Conservation (phyloP, 1,139 yeast genomes). For the Eremothecium coryli region DNA sequence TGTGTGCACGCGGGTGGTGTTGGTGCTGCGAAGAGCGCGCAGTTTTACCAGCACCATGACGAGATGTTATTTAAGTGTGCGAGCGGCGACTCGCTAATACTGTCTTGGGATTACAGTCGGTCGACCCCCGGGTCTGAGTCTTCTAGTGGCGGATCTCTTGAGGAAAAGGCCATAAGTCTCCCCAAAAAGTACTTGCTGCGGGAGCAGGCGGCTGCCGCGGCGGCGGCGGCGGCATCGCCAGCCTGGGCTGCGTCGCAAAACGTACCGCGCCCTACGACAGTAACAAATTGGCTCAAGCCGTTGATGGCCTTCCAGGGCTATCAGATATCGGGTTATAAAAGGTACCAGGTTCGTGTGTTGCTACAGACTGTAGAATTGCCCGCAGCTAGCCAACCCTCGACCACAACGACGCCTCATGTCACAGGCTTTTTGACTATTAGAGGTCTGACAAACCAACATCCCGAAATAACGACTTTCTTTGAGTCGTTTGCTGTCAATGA, state of each 20-base stretch:
- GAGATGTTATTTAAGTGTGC: slow-evolving; percentile 5
- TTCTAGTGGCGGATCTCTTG: neutral
- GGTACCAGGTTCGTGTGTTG: slow-evolving; percentile 26
- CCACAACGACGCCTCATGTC: slow-evolving; percentile 26
- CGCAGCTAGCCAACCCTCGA: slow-evolving; percentile 1
- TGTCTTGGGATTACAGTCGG: slow-evolving; percentile 1
- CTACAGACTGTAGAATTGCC: slow-evolving; percentile 26
- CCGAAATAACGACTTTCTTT: slow-evolving; percentile 77
- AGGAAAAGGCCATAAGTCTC: neutral
- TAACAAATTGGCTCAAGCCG: slow-evolving; percentile 15
- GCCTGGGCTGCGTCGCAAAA: too few relatives aligned
- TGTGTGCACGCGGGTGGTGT: too few relatives aligned
- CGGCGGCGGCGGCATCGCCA: slow-evolving; percentile 1
- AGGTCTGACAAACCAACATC: slow-evolving; percentile 69
- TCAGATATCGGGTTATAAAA: slow-evolving; percentile 30
- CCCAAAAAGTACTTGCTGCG: slow-evolving; percentile 1
- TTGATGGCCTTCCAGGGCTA: slow-evolving; percentile 26
- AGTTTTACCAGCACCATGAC: neutral
- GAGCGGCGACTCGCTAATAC: slow-evolving; percentile 8
- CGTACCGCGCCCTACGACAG: slow-evolving; percentile 3
- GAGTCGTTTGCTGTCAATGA: slow-evolving; percentile 77
- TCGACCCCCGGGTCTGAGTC: neutral
- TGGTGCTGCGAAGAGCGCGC: slow-evolving; percentile 2
- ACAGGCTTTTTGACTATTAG: slow-evolving; percentile 75
- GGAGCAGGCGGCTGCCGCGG: neutral